These are phyloP conservation scores for Phyllosticta citrichinensis DNA, from an alignment of 2,329 filamentous ascomycete species.

Conservation along the genomic window DNA sequence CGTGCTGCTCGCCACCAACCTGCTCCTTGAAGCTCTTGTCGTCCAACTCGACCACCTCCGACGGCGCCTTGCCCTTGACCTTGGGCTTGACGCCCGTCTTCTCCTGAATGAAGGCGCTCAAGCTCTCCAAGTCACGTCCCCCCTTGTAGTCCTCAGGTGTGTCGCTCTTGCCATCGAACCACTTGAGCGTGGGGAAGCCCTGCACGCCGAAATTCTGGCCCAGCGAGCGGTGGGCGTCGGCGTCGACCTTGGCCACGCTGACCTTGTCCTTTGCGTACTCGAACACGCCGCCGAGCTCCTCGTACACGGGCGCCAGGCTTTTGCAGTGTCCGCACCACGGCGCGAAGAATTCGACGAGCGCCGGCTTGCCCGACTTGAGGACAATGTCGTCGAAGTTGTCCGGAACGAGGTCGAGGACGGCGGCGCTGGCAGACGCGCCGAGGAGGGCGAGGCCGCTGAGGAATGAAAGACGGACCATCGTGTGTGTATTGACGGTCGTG, in stretches of 20 bases:
- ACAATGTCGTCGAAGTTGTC: conserved; percentile 87
- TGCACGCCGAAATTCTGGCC: conserved; percentile 81
- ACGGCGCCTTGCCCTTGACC: conserved; percentile 62
- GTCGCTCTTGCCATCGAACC: conserved; percentile 90
- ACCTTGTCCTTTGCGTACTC: conserved; percentile 65
- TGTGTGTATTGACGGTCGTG: neutral
- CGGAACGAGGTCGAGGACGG: conserved; percentile 82
- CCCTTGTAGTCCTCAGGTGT: conserved; percentile 77
- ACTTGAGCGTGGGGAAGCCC: conserved; percentile 96
- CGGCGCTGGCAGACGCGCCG: conserved; percentile 44
- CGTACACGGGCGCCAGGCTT: conserved; percentile 86
- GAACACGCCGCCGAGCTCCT: conserved; percentile 72
- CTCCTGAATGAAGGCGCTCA: conserved; percentile 69
- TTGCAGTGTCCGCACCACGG: conserved; percentile 99
- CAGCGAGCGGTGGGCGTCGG: conserved; percentile 74
- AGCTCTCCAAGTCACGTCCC: conserved; percentile 76
- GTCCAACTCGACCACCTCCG: conserved; percentile 67
- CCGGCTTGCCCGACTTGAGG: conserved; percentile 84
- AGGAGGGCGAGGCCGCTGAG: conserved; percentile 23
- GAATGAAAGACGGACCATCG: conserved; percentile 17
- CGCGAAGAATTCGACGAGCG: conserved; percentile 95
- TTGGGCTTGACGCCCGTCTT: conserved; percentile 80
- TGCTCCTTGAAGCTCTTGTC: conserved; percentile 67
- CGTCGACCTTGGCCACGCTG: conserved; percentile 90
- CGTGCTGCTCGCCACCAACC: conserved; percentile 77